These are phyloP conservation scores for Heliosperma pusillum DNA, from an alignment of 148 eudicot species.

Conservation along the genomic window DNA sequence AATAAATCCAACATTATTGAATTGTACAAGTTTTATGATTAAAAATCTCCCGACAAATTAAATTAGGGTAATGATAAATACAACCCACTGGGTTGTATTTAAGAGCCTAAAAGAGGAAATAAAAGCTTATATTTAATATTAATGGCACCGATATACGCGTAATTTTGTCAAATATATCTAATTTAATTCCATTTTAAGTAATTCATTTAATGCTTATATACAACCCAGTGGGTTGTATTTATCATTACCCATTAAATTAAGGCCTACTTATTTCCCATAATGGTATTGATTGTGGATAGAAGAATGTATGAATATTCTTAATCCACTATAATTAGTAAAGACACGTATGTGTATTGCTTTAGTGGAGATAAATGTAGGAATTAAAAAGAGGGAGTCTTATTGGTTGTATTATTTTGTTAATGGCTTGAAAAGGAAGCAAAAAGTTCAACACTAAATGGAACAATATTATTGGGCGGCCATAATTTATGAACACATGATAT, in stretches of 20 bases:
- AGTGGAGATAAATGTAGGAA: slow-evolving; percentile 16
- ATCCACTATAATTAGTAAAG: slow-evolving; percentile 8
- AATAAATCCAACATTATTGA: too few relatives aligned
- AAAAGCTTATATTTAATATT: too few relatives aligned
- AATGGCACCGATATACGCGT: too few relatives aligned
- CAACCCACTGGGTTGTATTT: too few relatives aligned
- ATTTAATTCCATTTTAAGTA: too few relatives aligned
- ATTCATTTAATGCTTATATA: too few relatives aligned
- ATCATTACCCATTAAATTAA: too few relatives aligned
- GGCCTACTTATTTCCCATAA: neutral
- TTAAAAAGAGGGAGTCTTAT: slow-evolving; percentile 15
- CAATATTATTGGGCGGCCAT: slow-evolving; percentile 38
- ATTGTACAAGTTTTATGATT: too few relatives aligned
- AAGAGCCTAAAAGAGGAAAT: too few relatives aligned
- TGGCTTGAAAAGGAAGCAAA: slow-evolving; percentile 56
- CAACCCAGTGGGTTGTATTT: too few relatives aligned
- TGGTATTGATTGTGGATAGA: neutral
- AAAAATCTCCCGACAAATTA: neutral
- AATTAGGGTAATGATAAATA: too few relatives aligned
- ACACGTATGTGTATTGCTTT: slow-evolving; percentile 22
- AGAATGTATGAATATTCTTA: neutral
- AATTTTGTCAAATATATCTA: too few relatives aligned
- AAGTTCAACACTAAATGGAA: slow-evolving; percentile 34
- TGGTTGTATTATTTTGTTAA: slow-evolving; percentile 25
- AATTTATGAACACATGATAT: slow-evolving; percentile 15